These are phyloP conservation scores for Xylaria flabelliformis DNA, from an alignment of 495 filamentous ascomycete genomes.

Conservation along the genomic window DNA sequence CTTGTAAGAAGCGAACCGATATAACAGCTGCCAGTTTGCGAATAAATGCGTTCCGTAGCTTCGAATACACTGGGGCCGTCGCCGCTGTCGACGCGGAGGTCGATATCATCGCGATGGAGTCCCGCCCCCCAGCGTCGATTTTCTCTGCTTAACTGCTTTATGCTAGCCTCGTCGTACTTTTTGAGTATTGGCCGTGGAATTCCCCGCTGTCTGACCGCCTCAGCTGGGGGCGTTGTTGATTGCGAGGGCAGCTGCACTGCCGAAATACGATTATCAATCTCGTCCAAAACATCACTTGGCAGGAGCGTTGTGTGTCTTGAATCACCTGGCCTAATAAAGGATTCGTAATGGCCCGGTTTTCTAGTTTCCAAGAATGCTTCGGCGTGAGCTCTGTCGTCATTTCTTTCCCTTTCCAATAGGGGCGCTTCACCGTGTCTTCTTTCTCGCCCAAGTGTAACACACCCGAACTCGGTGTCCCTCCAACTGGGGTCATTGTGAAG, in stretches of 20 bases:
- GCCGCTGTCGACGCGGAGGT: background rate
- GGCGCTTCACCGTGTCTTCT: background rate
- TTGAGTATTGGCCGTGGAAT: background rate
- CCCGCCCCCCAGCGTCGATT: background rate
- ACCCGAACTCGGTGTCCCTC: background rate
- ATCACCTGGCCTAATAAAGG: background rate
- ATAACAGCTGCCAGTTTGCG: background rate
- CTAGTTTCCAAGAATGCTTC: background rate
- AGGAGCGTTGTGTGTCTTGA: background rate
- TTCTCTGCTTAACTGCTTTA: background rate
- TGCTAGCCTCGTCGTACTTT: background rate
- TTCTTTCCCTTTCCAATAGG: background rate
- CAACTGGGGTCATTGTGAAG: background rate
- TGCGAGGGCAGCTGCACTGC: background rate
- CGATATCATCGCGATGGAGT: rapidly evolving
- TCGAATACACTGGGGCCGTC: background rate
- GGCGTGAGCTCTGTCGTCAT: background rate
- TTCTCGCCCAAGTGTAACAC: background rate
- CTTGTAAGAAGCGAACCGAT: background rate
- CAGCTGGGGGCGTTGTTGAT: background rate
- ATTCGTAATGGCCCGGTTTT: slow-evolving; percentile 4
- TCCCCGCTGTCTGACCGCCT: background rate
- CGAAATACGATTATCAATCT: background rate
- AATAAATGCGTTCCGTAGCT: background rate
- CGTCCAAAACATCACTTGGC: background rate